Evolutionary conservation across 2,329 filamentous ascomycete genomes (phyloP).

Genomic region (Rutstroemia sp.): DNA sequence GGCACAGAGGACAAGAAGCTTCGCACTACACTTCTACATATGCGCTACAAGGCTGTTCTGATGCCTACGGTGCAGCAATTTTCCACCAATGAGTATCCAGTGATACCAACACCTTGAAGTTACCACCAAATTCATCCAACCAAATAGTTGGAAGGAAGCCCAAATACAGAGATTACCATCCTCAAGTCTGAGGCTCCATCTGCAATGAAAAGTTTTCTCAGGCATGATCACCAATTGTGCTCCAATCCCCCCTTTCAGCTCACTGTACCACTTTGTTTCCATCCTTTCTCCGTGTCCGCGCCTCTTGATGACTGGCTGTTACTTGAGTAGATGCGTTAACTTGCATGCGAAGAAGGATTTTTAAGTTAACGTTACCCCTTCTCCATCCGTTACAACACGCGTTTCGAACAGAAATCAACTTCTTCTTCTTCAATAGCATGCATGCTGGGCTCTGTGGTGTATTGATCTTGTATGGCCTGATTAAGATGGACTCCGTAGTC

Average conservation of each 20-base stretch:
- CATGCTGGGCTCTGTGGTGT: conserved; percentile 1
- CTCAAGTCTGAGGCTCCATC: background rate
- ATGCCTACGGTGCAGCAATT: background rate
- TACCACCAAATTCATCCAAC: background rate
- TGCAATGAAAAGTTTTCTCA: background rate
- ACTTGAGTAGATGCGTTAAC: background rate
- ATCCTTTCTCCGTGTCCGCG: no score
- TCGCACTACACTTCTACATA: background rate
- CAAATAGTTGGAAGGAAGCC: background rate
- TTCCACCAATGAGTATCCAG: background rate
- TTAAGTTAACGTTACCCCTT: background rate
- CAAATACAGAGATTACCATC: background rate
- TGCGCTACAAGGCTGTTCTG: background rate
- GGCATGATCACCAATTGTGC: no score
- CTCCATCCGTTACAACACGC: conserved; percentile 7
- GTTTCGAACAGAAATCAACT: conserved; percentile 3
- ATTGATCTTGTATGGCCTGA: no score
- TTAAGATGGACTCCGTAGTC: no score
- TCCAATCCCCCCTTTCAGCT: no score
- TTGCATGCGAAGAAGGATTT: background rate
- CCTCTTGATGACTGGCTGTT: no score
- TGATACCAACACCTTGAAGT: background rate
- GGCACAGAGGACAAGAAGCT: background rate
- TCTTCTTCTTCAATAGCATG: conserved; percentile 3
- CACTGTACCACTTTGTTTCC: no score